Percentiles rank a stretch among this genome's conserved stretches.
phyloP scores from a whole-genome alignment of 2,329 filamentous ascomycete species.

The Botrytis sinoallii region DNA sequence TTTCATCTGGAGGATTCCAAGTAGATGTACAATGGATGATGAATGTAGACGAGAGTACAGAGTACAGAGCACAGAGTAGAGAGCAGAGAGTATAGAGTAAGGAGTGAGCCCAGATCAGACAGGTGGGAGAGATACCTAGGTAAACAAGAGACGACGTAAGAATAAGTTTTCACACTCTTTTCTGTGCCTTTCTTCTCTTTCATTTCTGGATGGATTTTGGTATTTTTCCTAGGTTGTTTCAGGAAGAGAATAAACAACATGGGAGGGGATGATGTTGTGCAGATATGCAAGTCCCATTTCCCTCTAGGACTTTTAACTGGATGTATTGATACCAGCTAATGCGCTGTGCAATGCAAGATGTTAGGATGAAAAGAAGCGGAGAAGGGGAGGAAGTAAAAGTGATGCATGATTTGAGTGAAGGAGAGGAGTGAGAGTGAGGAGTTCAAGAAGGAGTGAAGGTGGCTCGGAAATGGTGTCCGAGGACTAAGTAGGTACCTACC shows the following conservation, averaged over 20 bases:
- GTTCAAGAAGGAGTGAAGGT: background rate
- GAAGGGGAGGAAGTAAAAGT: background rate
- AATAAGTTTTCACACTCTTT: background rate
- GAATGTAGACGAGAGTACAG: background rate
- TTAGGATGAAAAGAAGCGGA: background rate
- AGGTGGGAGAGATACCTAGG: background rate
- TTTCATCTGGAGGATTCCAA: background rate
- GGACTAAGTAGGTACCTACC: no score
- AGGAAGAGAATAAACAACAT: background rate
- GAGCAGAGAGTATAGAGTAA: background rate
- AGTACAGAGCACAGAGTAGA: no score
- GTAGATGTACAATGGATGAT: background rate
- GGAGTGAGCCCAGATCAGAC: background rate
- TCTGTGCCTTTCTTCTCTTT: background rate
- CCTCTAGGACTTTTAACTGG: background rate
- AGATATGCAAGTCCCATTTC: constrained; percentile 13
- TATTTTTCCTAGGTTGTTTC: background rate
- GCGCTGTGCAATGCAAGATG: constrained; percentile 11
- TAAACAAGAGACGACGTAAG: background rate
- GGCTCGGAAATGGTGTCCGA: background rate
- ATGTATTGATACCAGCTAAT: background rate
- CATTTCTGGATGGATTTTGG: background rate
- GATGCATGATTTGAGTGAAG: background rate
- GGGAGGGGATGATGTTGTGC: constrained; percentile 15
- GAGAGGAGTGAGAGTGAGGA: background rate